These are phyloP conservation scores for Trichoderma sp. DNA, from an alignment of 2,329 filamentous ascomycete genomes.

Conservation along the genomic window DNA sequence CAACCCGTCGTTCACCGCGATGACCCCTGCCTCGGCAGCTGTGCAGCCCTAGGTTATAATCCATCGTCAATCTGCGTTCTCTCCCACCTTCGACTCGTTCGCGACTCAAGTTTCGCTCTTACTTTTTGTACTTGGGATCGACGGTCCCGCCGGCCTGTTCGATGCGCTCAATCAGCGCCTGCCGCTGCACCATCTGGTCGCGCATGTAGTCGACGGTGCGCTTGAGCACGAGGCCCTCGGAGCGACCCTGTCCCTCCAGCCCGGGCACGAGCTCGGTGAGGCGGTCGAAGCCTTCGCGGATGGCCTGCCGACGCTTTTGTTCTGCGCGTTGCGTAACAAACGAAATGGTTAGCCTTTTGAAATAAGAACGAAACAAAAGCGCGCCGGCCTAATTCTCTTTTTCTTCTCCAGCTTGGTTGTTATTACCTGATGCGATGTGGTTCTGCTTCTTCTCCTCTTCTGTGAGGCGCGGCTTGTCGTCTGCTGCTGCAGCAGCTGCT, in stretches of 20 bases:
- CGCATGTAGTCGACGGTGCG: constrained; percentile 68
- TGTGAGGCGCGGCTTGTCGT: constrained; percentile 56
- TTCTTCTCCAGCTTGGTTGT: constrained; percentile 2
- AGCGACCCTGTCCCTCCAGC: constrained; percentile 78
- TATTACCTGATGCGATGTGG: constrained; percentile 57
- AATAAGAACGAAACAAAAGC: too few relatives aligned
- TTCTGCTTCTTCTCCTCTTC: constrained; percentile 60
- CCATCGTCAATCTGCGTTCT: not conserved
- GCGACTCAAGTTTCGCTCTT: constrained; percentile 29
- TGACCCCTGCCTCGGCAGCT: not conserved
- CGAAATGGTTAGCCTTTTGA: constrained; percentile 25
- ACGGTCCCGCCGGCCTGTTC: constrained; percentile 62
- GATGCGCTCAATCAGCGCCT: constrained; percentile 59
- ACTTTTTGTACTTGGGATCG: constrained; percentile 50
- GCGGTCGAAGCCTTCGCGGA: constrained; percentile 80
- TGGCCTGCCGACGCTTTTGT: constrained; percentile 59
- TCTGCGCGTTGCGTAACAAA: constrained; percentile 36
- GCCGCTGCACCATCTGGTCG: constrained; percentile 60
- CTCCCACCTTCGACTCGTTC: too few relatives aligned
- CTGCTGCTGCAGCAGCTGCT: constrained; percentile 32
- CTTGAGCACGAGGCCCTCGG: constrained; percentile 80
- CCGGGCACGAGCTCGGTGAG: constrained; percentile 80
- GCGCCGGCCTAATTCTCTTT: not conserved
- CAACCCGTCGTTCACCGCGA: not conserved
- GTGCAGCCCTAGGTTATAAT: not conserved